phyloP scores from a whole-genome alignment of 306 rosid species.

The Lagenaria siceraria region DNA sequence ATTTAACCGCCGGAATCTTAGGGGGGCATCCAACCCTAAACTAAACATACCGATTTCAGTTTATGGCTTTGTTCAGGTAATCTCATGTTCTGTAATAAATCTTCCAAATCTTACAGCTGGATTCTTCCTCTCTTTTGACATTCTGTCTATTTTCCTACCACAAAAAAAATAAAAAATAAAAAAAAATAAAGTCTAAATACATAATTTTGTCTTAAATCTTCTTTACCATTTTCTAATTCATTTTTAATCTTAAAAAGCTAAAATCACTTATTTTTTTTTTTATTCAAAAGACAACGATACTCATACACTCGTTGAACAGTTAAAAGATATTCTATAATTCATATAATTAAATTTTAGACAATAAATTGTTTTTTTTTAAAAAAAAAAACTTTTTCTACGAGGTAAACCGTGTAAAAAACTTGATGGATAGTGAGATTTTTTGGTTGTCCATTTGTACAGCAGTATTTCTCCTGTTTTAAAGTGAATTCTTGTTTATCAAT shows the following conservation, averaged over 20 bases:
- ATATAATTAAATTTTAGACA: no score
- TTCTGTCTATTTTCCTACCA: background rate
- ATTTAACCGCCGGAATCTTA: conserved; percentile 12
- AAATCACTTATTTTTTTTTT: no score
- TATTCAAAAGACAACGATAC: no score
- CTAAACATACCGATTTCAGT: background rate
- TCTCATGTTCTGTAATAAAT: conserved; percentile 6
- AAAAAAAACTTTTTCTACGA: no score
- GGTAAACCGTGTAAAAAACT: no score
- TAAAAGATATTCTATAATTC: no score
- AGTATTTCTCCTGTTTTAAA: no score
- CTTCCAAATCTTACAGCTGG: conserved; percentile 12
- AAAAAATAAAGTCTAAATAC: background rate
- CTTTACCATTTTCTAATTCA: background rate
- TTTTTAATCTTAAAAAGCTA: background rate
- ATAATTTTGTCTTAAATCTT: background rate
- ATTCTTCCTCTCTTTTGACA: background rate
- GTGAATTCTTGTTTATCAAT: no score
- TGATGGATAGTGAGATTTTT: no score
- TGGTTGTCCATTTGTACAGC: no score
- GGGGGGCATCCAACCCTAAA: background rate
- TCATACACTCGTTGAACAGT: no score
- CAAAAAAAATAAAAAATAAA: background rate
- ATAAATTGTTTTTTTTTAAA: no score
- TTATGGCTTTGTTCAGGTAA: conserved; percentile 13